A percentile compares a stretch with the other conserved stretches of the same genome.
Conservation (phyloP, 192 early-diverging fungal genomes). For the Umbelopsis vinacea region DNA sequence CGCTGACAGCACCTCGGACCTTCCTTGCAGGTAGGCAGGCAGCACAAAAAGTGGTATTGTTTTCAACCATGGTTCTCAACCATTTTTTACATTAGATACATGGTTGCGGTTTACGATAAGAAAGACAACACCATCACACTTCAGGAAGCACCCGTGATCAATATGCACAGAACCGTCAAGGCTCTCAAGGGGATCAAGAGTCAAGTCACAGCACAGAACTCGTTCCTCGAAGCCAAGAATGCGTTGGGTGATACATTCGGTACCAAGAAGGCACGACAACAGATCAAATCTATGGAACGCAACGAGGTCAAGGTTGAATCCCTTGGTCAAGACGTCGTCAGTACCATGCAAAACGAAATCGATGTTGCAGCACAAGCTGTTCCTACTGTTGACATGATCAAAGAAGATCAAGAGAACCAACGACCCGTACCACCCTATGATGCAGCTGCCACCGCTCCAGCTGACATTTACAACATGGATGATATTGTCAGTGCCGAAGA, state of each 20-base stretch:
- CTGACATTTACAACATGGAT: constrained; percentile 83
- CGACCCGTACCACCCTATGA: constrained; percentile 83
- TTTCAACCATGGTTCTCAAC: neutral
- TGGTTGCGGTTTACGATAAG: constrained; percentile 82
- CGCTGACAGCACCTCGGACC: constrained; percentile 44
- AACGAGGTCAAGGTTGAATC: constrained; percentile 82
- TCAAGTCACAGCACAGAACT: constrained; percentile 23
- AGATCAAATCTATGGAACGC: constrained; percentile 80
- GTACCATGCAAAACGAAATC: constrained; percentile 71
- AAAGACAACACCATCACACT: constrained; percentile 70
- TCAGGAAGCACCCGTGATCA: constrained; percentile 66
- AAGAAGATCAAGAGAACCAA: constrained; percentile 53
- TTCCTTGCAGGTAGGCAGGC: constrained; percentile 50
- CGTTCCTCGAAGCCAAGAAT: constrained; percentile 69
- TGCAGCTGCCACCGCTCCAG: constrained; percentile 60
- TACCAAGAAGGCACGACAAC: constrained; percentile 85
- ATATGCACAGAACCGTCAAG: constrained; percentile 72
- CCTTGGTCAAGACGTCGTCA: constrained; percentile 60
- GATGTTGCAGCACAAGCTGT: constrained; percentile 64
- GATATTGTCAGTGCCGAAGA: constrained; percentile 69
- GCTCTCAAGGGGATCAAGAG: constrained; percentile 52
- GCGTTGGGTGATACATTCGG: constrained; percentile 92
- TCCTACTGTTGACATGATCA: constrained; percentile 61
- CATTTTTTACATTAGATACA: constrained; percentile 56
- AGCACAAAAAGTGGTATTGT: neutral